Evolutionary conservation across 169 alveolate genomes (phyloP).

Genomic region (Plasmodium inui): DNA sequence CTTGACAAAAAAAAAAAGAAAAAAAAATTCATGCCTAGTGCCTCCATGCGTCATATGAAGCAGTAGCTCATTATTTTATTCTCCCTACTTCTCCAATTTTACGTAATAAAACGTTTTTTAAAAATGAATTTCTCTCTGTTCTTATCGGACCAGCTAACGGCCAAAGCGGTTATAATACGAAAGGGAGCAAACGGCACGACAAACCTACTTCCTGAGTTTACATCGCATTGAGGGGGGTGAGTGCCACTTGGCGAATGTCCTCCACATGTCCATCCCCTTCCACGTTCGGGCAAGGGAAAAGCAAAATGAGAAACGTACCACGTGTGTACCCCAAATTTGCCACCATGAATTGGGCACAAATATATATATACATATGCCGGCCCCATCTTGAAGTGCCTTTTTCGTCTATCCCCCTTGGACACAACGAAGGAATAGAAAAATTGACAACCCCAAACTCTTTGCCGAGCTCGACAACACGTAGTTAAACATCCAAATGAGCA

Average conservation of each 20-base stretch:
- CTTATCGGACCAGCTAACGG: background rate
- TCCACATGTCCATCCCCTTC: background rate
- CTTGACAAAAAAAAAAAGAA: background rate
- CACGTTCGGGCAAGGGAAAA: background rate
- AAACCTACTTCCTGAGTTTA: background rate
- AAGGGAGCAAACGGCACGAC: background rate
- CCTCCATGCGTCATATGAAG: background rate
- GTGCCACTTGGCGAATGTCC: background rate
- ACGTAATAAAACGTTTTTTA: background rate
- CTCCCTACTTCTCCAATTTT: background rate
- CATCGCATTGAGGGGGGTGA: background rate
- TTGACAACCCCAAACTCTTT: background rate
- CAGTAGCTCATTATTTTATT: background rate
- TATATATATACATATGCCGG: background rate
- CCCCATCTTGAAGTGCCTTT: background rate
- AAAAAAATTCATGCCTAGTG: background rate
- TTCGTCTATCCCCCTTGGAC: background rate
- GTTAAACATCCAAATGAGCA: background rate
- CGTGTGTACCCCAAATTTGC: background rate
- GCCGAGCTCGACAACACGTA: background rate
- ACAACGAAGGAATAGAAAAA: background rate
- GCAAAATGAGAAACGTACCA: background rate
- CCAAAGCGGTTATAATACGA: background rate
- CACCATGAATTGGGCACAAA: background rate
- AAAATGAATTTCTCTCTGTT: background rate